Evolutionary conservation across 1,284 basidiomycete species (phyloP).

Genomic region (Cutaneotrichosporon curvatum): DNA sequence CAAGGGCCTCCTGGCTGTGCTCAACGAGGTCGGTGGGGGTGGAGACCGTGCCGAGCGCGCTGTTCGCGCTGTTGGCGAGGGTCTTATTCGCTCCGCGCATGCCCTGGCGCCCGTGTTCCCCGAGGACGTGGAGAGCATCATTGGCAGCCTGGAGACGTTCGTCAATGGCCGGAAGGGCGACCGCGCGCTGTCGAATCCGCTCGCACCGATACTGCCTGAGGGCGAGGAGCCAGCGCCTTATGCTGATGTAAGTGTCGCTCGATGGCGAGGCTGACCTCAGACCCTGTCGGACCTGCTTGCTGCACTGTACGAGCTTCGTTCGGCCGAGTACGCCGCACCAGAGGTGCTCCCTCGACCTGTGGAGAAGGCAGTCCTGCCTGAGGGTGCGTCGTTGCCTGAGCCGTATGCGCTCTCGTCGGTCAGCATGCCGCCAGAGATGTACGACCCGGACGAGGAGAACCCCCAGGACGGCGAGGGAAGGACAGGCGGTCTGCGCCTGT

Average conservation of each 20-base stretch:
- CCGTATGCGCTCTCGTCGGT: conserved; percentile 68
- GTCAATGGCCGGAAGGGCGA: conserved; percentile 28
- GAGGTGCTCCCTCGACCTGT: conserved; percentile 61
- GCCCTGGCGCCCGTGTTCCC: conserved; percentile 26
- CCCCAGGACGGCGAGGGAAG: conserved; percentile 46
- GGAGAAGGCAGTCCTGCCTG: conserved; percentile 39
- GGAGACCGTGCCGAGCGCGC: conserved; percentile 77
- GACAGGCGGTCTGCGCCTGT: conserved; percentile 59
- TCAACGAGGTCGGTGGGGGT: conserved; percentile 85
- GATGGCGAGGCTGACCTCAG: conserved; percentile 17
- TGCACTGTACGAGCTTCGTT: conserved; percentile 32
- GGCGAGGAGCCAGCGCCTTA: conserved; percentile 31
- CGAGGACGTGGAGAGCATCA: conserved; percentile 31
- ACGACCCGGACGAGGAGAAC: conserved; percentile 52
- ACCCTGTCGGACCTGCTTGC: conserved; percentile 31
- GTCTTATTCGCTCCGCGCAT: conserved; percentile 58
- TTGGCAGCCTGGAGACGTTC: conserved; percentile 34
- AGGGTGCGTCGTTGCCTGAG: conserved; percentile 45
- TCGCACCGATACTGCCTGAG: conserved; percentile 27
- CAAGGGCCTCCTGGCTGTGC: conserved; percentile 70
- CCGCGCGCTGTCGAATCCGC: conserved; percentile 27
- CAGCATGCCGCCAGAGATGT: conserved; percentile 75
- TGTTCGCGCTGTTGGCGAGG: conserved; percentile 78
- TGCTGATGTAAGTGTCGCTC: conserved; percentile 25
- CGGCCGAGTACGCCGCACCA: conserved; percentile 23